A percentile compares a stretch with the other conserved stretches of the same genome.
Conservation (phyloP, 768 basidiomycete genomes). For the Hortiboletus flavorubellus region DNA sequence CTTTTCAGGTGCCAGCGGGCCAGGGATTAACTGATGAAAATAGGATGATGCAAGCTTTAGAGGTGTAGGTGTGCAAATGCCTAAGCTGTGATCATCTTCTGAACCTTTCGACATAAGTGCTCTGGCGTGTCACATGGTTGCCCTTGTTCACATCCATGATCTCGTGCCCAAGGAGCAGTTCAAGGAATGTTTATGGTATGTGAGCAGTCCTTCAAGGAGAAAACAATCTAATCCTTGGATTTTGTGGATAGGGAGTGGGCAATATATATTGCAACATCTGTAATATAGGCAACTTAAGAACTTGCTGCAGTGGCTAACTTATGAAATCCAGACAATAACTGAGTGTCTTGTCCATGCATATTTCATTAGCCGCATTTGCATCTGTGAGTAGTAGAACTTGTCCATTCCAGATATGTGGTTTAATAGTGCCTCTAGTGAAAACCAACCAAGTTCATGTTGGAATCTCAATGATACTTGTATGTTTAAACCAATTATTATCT, state of each 20-base stretch:
- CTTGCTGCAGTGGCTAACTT: constrained; percentile 2
- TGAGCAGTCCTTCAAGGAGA: neutral
- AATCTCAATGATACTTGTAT: constrained; percentile 17
- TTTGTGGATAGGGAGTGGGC: constrained; percentile 10
- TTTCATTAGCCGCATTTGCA: constrained; percentile 22
- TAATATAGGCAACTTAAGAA: neutral
- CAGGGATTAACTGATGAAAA: constrained; percentile 1
- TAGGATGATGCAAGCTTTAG: constrained; percentile 20
- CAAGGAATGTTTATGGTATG: constrained; percentile 4
- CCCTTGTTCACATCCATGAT: neutral
- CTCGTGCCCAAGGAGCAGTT: neutral
- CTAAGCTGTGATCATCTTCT: neutral
- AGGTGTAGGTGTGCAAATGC: constrained; percentile 7
- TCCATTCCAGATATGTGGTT: neutral
- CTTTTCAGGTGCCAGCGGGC: neutral
- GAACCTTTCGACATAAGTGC: constrained; percentile 5
- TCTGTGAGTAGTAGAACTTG: constrained; percentile 11
- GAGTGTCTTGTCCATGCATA: constrained; percentile 23
- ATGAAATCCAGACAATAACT: constrained; percentile 8
- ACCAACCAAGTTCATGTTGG: neutral
- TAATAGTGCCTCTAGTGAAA: constrained; percentile 10
- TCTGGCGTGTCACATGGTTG: constrained; percentile 6
- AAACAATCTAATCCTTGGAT: neutral
- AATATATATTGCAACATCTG: constrained; percentile 14
- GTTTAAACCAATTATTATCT: neutral